Conservation (phyloP, 805 yeast genomes). For the Torulaspora gathmanii region DNA sequence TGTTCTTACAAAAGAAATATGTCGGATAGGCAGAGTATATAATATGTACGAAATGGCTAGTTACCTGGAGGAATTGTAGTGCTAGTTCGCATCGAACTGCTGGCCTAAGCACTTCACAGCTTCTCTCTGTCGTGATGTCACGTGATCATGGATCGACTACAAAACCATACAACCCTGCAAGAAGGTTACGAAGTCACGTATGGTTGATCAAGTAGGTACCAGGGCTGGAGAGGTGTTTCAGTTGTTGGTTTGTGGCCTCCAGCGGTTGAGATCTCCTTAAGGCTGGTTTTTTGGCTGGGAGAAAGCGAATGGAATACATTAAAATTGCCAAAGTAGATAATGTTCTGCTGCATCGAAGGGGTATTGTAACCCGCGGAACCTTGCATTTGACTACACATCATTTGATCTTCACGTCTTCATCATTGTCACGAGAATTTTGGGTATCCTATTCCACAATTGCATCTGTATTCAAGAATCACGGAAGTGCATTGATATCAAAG, state of each 20-base stretch:
- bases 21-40: not conserved
- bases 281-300: not conserved
- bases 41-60: not conserved
- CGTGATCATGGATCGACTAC: not conserved
- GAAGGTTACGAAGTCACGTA: not conserved
- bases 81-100: not conserved
- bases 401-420: slow-evolving; percentile 51
- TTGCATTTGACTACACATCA: slow-evolving; percentile 73
- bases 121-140: not conserved
- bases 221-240: not conserved
- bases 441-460: slow-evolving; percentile 82
- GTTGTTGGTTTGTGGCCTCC: not conserved
- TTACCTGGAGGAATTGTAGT: not conserved
- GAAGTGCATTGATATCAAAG: slow-evolving; percentile 39
- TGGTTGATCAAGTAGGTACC: not conserved
- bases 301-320: slow-evolving; percentile 46
- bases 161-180: not conserved
- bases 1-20: not conserved
- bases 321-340: slow-evolving; percentile 50
- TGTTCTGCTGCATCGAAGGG: slow-evolving; percentile 55
- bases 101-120: not conserved
- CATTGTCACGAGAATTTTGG: slow-evolving; percentile 68
- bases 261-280: not conserved
- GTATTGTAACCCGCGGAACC: slow-evolving; percentile 51
- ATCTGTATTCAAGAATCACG: slow-evolving; percentile 53